These are phyloP conservation scores for Hypoxylon sp. DNA, from an alignment of 2,329 filamentous ascomycete genomes.

Conservation along the genomic window DNA sequence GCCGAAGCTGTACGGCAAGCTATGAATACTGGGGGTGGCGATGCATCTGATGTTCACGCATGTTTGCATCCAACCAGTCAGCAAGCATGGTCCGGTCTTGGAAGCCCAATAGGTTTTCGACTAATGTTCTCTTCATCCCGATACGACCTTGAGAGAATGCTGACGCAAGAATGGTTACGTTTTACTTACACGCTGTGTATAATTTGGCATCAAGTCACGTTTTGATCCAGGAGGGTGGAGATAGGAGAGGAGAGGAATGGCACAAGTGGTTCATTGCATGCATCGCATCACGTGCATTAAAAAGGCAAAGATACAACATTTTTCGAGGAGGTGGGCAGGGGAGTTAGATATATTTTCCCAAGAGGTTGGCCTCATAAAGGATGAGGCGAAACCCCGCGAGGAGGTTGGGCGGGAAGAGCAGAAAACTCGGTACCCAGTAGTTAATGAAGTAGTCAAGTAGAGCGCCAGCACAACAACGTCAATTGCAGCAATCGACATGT, in stretches of 20 bases:
- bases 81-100: background rate
- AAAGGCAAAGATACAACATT: conserved; percentile 1
- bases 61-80: background rate
- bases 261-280: conserved; percentile 1
- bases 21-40: background rate
- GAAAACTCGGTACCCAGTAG: background rate
- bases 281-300: conserved; percentile 4
- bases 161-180: conserved; percentile 1
- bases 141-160: background rate
- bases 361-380: background rate
- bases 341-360: background rate
- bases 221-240: background rate
- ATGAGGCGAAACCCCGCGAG: background rate
- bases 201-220: conserved; percentile 6
- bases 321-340: background rate
- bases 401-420: conserved; percentile 1
- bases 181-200: conserved; percentile 2
- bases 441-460: background rate
- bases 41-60: background rate
- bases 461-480: background rate
- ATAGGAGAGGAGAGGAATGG: background rate
- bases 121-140: background rate
- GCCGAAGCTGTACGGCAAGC: background rate
- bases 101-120: background rate
- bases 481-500: conserved; percentile 1